Evolutionary conservation across 192 early-diverging fungal genomes (phyloP).

Genomic region (Funneliformis mosseae): DNA sequence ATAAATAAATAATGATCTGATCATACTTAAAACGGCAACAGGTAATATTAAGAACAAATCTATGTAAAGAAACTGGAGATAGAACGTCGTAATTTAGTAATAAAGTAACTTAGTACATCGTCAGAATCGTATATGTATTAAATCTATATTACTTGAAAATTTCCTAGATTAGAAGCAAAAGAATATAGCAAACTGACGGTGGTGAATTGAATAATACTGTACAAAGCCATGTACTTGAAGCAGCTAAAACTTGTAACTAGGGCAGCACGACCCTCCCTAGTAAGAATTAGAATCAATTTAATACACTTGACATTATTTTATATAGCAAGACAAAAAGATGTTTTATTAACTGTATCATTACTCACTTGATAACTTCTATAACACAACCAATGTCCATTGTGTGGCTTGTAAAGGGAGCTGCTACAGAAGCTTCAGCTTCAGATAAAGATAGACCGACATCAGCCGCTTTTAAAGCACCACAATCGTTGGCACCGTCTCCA

Average conservation of each 20-base stretch:
- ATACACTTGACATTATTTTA: background rate
- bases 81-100: slow-evolving; percentile 39
- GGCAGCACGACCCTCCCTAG: slow-evolving; percentile 90
- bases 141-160: slow-evolving; percentile 67
- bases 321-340: background rate
- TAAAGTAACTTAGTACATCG: background rate
- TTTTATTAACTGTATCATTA: background rate
- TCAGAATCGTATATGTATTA: background rate
- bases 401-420: slow-evolving; percentile 95
- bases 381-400: slow-evolving; percentile 92
- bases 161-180: slow-evolving; percentile 85
- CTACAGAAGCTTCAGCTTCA: slow-evolving; percentile 97
- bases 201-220: slow-evolving; percentile 96
- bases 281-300: background rate
- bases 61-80: slow-evolving; percentile 86
- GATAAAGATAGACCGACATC: slow-evolving; percentile 96
- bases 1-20: background rate
- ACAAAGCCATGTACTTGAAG: slow-evolving; percentile 99
- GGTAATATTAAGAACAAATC: slow-evolving; percentile 92
- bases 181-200: slow-evolving; percentile 90
- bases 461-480: slow-evolving; percentile 92
- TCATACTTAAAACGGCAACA: slow-evolving; percentile 71
- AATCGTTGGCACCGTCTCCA: slow-evolving; percentile 99
- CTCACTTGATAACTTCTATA: slow-evolving; percentile 77
- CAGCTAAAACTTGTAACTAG: slow-evolving; percentile 97